A percentile compares a stretch with the other conserved stretches of the same genome.
These are phyloP conservation scores for Poa annua DNA, from an alignment of 176 grass and related monocot species.

Conservation along the genomic window DNA sequence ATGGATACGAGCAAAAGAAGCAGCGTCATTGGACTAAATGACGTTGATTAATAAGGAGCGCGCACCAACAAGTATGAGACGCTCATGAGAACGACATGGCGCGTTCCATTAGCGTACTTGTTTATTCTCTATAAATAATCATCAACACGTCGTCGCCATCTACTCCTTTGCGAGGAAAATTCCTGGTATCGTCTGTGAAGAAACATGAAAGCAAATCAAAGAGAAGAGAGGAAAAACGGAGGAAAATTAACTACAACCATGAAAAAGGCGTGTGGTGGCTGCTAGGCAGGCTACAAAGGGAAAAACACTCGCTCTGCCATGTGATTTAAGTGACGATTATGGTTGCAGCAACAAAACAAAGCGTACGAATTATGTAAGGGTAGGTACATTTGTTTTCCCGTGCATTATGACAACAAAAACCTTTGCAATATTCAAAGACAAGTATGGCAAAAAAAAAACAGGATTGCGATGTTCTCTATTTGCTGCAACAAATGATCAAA, in stretches of 20 bases:
- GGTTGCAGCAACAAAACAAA: not conserved
- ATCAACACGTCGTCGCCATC: not conserved
- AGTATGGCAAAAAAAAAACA: not conserved
- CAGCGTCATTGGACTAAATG: not conserved
- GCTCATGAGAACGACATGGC: not conserved
- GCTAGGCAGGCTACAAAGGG: not conserved
- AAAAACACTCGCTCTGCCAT: no score
- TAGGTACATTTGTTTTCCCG: not conserved
- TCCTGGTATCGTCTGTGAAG: not conserved
- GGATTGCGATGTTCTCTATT: not conserved
- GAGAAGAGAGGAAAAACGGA: not conserved
- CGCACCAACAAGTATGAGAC: not conserved
- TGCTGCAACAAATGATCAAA: not conserved
- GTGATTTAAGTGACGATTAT: not conserved
- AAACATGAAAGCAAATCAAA: not conserved
- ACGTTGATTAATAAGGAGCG: not conserved
- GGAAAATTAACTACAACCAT: not conserved
- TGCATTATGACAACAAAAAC: not conserved
- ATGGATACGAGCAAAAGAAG: not conserved
- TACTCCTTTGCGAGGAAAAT: constrained; percentile 9
- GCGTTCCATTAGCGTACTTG: not conserved
- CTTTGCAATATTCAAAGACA: not conserved
- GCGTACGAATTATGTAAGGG: no score
- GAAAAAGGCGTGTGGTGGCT: not conserved
- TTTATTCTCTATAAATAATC: not conserved